Percentiles rank a stretch among this genome's conserved stretches.
Evolutionary conservation across 345 rosid genomes (phyloP).

Genomic region (Euphorbia tirucalli): DNA sequence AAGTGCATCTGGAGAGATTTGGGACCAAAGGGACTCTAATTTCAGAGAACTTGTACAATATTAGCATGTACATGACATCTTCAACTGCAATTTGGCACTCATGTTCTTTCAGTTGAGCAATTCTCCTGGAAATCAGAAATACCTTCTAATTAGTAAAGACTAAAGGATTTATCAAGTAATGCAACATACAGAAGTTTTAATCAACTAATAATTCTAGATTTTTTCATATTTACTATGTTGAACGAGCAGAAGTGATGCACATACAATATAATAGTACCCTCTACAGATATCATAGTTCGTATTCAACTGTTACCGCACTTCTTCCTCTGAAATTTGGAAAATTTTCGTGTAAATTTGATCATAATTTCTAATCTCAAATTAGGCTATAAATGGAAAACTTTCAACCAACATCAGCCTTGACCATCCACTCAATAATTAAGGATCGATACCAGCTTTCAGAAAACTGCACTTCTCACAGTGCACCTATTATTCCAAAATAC

Average conservation of each 20-base stretch:
- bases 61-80: conserved; percentile 85
- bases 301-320: background rate
- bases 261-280: too few relatives aligned
- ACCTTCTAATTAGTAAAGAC: conserved; percentile 17
- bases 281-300: background rate
- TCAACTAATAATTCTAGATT: background rate
- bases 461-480: background rate
- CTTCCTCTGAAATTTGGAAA: too few relatives aligned
- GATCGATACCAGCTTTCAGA: background rate
- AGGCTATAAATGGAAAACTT: background rate
- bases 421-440: background rate
- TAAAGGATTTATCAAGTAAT: background rate
- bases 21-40: conserved; percentile 81
- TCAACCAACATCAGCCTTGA: background rate
- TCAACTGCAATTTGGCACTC: conserved; percentile 68
- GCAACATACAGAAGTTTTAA: background rate
- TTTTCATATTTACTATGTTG: conserved; percentile 2
- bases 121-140: conserved; percentile 55
- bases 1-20: conserved; percentile 75
- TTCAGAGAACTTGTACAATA: conserved; percentile 81
- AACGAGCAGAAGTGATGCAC: conserved; percentile 8
- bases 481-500: background rate
- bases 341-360: too few relatives aligned
- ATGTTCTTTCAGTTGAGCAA: conserved; percentile 62
- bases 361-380: background rate